Evolutionary conservation across 805 yeast species (phyloP).

Genomic region (Nakazawaea populi): DNA sequence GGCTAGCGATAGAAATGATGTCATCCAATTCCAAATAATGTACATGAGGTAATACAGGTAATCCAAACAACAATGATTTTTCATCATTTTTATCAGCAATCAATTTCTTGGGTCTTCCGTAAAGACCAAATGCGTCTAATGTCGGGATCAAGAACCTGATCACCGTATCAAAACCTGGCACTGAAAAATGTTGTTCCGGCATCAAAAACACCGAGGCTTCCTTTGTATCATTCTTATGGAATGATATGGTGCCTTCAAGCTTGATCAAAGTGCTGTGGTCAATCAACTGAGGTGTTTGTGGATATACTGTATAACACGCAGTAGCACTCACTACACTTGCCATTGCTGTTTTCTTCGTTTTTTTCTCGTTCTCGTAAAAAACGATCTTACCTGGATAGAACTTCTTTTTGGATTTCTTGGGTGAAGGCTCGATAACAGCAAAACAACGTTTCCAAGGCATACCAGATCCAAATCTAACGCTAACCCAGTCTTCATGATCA

Average conservation of each 20-base stretch:
- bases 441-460: slow-evolving; percentile 97
- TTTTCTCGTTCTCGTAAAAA: slow-evolving; percentile 81
- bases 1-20: slow-evolving; percentile 33
- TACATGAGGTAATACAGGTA: slow-evolving; percentile 76
- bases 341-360: slow-evolving; percentile 66
- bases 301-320: slow-evolving; percentile 86
- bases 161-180: slow-evolving; percentile 78
- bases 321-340: slow-evolving; percentile 69
- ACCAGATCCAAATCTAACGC: slow-evolving; percentile 93
- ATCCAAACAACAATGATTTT: slow-evolving; percentile 66
- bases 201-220: slow-evolving; percentile 67
- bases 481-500: slow-evolving; percentile 89
- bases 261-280: slow-evolving; percentile 87
- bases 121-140: slow-evolving; percentile 68
- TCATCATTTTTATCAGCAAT: slow-evolving; percentile 67
- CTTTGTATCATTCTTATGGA: slow-evolving; percentile 46
- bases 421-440: slow-evolving; percentile 78
- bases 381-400: slow-evolving; percentile 59
- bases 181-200: slow-evolving; percentile 83
- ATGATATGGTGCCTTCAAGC: slow-evolving; percentile 73
- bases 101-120: slow-evolving; percentile 76
- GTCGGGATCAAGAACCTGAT: slow-evolving; percentile 73
- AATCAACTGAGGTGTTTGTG: slow-evolving; percentile 73
- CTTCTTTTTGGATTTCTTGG: slow-evolving; percentile 36
- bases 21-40: slow-evolving; percentile 68